A percentile compares a stretch with the other conserved stretches of the same genome.
Evolutionary conservation across 495 filamentous ascomycete species (phyloP).

Genomic region (Podospora sp.): DNA sequence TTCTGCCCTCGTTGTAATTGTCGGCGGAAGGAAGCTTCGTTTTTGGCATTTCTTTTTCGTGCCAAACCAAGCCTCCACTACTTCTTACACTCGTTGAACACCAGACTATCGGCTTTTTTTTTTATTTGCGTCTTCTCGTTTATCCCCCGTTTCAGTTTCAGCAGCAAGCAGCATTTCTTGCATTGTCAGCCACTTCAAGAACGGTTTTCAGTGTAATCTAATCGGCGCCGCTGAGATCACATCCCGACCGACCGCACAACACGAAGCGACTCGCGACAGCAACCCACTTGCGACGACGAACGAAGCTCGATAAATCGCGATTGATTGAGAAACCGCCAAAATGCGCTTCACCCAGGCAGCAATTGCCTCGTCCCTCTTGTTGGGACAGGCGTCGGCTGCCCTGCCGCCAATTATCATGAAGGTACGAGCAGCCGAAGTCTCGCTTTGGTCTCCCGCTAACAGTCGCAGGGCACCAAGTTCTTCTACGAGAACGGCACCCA

Average conservation of each 20-base stretch:
- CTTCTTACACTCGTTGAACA: constrained; percentile 44
- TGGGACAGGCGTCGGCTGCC: constrained; percentile 55
- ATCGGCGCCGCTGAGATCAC: background rate
- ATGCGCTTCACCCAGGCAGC: constrained; percentile 50
- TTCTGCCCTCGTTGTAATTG: constrained; percentile 20
- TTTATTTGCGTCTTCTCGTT: constrained; percentile 20
- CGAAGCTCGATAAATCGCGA: background rate
- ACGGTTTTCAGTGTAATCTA: constrained; percentile 8
- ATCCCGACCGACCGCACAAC: background rate
- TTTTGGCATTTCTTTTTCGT: constrained; percentile 22
- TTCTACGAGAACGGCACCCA: constrained; percentile 68
- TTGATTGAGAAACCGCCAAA: constrained; percentile 25
- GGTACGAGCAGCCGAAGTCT: constrained; percentile 36
- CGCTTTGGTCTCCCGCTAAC: background rate
- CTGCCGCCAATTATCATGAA: constrained; percentile 73
- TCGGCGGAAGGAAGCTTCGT: constrained; percentile 11
- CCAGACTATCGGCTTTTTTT: constrained; percentile 26
- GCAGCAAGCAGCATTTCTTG: constrained; percentile 6
- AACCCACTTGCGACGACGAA: background rate
- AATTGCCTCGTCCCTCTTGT: constrained; percentile 48
- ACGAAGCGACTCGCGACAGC: background rate
- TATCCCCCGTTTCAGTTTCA: constrained; percentile 15
- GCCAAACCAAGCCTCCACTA: constrained; percentile 25
- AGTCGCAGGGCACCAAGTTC: constrained; percentile 59
- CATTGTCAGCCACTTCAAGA: constrained; percentile 8